Evolutionary conservation across 2,329 filamentous ascomycete species (phyloP).

Genomic region (Colletotrichum truncatum): DNA sequence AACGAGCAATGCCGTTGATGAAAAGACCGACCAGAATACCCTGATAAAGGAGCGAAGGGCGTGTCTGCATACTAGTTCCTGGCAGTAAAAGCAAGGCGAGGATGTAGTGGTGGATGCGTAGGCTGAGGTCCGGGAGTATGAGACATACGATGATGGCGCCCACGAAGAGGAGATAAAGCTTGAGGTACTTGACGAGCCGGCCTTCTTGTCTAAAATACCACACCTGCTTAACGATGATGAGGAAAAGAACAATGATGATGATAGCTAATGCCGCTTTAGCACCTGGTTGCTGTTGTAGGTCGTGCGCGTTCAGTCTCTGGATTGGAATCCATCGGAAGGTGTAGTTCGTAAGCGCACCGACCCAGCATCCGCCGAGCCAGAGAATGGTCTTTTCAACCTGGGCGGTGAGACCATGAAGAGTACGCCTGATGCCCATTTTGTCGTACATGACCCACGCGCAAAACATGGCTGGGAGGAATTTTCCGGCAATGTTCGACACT

Average conservation of each 20-base stretch:
- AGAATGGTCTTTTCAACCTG: slow-evolving; percentile 91
- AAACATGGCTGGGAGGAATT: slow-evolving; percentile 88
- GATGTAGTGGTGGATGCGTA: slow-evolving; percentile 96
- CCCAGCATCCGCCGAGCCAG: slow-evolving; percentile 91
- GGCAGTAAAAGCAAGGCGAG: slow-evolving; percentile 86
- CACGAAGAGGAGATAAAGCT: slow-evolving; percentile 77
- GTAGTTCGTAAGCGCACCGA: slow-evolving; percentile 92
- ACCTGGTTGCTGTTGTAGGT: slow-evolving; percentile 88
- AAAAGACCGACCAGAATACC: slow-evolving; percentile 91
- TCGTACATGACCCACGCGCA: slow-evolving; percentile 88
- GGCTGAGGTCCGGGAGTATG: slow-evolving; percentile 76
- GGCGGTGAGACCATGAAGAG: slow-evolving; percentile 76
- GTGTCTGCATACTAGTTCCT: slow-evolving; percentile 88
- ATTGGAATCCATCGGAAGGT: slow-evolving; percentile 96
- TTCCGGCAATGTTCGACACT: slow-evolving; percentile 80
- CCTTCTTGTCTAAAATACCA: slow-evolving; percentile 90
- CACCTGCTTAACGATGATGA: slow-evolving; percentile 78
- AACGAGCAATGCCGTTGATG: slow-evolving; percentile 91
- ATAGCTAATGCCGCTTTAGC: slow-evolving; percentile 83
- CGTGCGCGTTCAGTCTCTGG: slow-evolving; percentile 87
- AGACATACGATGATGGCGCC: slow-evolving; percentile 75
- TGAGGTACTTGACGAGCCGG: slow-evolving; percentile 79
- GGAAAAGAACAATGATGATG: slow-evolving; percentile 76
- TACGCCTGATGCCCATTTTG: slow-evolving; percentile 79
- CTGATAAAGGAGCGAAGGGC: slow-evolving; percentile 86